Evolutionary conservation across 2,329 filamentous ascomycete genomes (phyloP).

Genomic region (Cytospora paraplurivora): DNA sequence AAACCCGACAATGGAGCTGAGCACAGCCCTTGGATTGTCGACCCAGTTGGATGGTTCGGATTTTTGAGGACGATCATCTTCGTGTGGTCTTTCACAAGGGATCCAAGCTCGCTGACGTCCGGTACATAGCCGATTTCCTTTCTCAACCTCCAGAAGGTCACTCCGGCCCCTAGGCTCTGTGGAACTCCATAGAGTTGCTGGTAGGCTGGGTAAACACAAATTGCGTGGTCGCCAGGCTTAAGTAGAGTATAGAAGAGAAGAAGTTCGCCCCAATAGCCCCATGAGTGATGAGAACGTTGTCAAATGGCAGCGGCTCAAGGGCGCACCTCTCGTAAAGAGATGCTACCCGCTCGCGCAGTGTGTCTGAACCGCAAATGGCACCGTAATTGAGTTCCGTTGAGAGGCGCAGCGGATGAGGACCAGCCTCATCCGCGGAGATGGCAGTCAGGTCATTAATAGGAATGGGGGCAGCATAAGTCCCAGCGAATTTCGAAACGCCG

Average conservation of each 20-base stretch:
- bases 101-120: conserved; percentile 65
- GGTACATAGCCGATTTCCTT: conserved; percentile 67
- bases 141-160: conserved; percentile 73
- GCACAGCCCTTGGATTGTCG: conserved; percentile 63
- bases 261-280: conserved; percentile 84
- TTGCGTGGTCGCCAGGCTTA: conserved; percentile 75
- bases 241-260: conserved; percentile 74
- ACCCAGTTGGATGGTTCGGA: conserved; percentile 81
- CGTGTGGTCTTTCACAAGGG: conserved; percentile 67
- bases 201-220: conserved; percentile 86
- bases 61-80: conserved; percentile 68
- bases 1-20: conserved; percentile 64
- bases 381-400: conserved; percentile 71
- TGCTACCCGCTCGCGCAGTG: conserved; percentile 65
- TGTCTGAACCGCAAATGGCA: conserved; percentile 67
- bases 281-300: conserved; percentile 74
- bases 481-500: conserved; percentile 69
- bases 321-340: conserved; percentile 61
- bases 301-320: conserved; percentile 45
- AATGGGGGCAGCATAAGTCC: conserved; percentile 76
- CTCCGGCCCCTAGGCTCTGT: conserved; percentile 71
- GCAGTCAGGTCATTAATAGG: conserved; percentile 67
- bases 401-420: conserved; percentile 48
- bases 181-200: conserved; percentile 82
- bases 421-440: conserved; percentile 57